Conservation (phyloP, 352 stramenopile species). For the Phytophthora foliorum region DNA sequence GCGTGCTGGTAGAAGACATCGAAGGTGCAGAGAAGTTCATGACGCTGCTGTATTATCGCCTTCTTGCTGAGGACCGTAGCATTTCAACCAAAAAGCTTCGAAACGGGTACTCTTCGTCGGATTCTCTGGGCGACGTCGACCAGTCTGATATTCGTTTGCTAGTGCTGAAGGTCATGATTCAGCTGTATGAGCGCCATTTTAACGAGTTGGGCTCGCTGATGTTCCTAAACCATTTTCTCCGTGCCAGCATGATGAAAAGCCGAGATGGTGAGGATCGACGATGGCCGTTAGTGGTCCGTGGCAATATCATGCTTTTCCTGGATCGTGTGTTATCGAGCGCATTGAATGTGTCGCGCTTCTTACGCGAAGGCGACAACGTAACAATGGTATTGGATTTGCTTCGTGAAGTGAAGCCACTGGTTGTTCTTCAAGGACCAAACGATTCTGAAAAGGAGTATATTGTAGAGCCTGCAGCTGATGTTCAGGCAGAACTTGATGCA, state of each 20-base stretch:
- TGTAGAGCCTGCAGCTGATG: constrained; percentile 60
- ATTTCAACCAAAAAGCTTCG: constrained; percentile 27
- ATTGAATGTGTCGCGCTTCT: constrained; percentile 82
- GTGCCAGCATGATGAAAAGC: constrained; percentile 79
- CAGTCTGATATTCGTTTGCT: constrained; percentile 82
- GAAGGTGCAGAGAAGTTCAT: constrained; percentile 84
- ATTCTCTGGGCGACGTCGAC: constrained; percentile 54
- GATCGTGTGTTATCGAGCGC: constrained; percentile 85
- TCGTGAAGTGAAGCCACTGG: constrained; percentile 80
- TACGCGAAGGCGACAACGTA: constrained; percentile 78
- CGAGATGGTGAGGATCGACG: constrained; percentile 51
- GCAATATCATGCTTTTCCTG: constrained; percentile 87
- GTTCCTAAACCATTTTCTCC: constrained; percentile 87
- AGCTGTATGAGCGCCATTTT: constrained; percentile 87
- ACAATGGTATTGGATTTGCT: constrained; percentile 83
- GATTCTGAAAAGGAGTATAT: constrained; percentile 81
- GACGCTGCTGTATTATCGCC: constrained; percentile 87
- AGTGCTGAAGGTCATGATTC: constrained; percentile 90
- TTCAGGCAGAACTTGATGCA: constrained; percentile 65
- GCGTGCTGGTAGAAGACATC: constrained; percentile 84
- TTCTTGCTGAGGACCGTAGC: constrained; percentile 73
- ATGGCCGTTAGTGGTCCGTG: constrained; percentile 82
- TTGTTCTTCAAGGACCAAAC: constrained; percentile 69
- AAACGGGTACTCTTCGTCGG: constrained; percentile 33
- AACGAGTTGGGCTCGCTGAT: constrained; percentile 77